Conservation (phyloP, 495 filamentous ascomycete genomes). For the Geopyxis carbonaria region DNA sequence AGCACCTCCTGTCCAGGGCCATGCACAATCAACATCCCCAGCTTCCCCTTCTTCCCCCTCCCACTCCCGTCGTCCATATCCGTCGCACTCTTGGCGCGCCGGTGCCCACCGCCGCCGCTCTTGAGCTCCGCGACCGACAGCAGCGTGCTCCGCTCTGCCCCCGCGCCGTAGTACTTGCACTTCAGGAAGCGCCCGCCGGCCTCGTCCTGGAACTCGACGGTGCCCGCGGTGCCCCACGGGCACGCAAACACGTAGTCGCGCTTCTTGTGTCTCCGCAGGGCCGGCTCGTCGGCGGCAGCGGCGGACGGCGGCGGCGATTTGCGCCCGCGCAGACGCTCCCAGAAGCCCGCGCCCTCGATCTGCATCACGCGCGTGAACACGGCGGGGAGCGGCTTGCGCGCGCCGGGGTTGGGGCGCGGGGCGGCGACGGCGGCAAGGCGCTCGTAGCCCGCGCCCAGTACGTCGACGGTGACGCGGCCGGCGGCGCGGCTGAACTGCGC, state of each 20-base stretch:
- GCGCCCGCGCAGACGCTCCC: conserved; percentile 15
- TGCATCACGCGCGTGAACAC: conserved; percentile 16
- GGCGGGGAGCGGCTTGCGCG: conserved; percentile 6
- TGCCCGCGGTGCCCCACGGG: conserved; percentile 8
- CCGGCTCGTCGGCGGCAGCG: neutral
- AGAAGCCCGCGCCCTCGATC: conserved; percentile 20
- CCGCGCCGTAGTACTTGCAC: conserved; percentile 23
- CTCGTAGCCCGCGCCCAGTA: conserved; percentile 43
- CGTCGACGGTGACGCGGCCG: conserved; percentile 38
- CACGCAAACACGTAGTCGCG: conserved; percentile 20
- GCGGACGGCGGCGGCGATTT: neutral
- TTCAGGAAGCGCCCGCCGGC: conserved; percentile 19
- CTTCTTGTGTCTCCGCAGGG: conserved; percentile 16
- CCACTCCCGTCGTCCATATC: conserved; percentile 62
- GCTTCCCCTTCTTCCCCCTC: conserved; percentile 67
- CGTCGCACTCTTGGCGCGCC: neutral
- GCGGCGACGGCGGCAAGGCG: conserved; percentile 17
- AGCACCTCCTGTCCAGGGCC: conserved; percentile 91
- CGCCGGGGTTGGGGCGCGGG: conserved; percentile 1
- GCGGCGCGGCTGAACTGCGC: neutral
- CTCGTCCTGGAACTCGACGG: conserved; percentile 22
- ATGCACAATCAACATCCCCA: conserved; percentile 82
- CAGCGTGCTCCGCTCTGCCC: conserved; percentile 11
- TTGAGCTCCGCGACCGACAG: conserved; percentile 22
- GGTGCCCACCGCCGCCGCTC: conserved; percentile 13